These are phyloP conservation scores for Globisporangium canariense DNA, from an alignment of 352 stramenopile species.

Conservation along the genomic window DNA sequence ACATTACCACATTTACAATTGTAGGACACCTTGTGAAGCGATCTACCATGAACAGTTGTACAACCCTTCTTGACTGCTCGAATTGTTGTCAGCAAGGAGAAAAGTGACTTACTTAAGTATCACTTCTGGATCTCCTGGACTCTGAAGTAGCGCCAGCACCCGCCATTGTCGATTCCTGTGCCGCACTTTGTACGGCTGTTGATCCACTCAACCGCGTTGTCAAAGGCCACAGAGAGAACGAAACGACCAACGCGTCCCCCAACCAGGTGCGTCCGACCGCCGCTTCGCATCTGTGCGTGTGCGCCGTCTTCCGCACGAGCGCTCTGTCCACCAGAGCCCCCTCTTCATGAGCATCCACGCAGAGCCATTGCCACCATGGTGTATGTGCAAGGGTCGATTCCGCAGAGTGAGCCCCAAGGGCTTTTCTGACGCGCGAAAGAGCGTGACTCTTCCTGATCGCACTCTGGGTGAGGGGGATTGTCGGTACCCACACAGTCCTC, in stretches of 20 bases:
- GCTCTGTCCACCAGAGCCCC: not conserved
- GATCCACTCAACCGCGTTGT: constrained; percentile 20
- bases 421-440: constrained; percentile 11
- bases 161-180: constrained; percentile 6
- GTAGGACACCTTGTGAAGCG: not conserved
- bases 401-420: not conserved
- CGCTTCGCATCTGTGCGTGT: not conserved
- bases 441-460: constrained; percentile 11
- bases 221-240: constrained; percentile 20
- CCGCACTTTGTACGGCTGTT: constrained; percentile 14
- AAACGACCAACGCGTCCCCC: constrained; percentile 12
- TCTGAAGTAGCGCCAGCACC: constrained; percentile 4
- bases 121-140: not conserved
- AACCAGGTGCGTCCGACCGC: constrained; percentile 15
- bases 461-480: too few species aligned
- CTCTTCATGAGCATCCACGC: not conserved
- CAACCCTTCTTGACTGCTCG: not conserved
- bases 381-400: not conserved
- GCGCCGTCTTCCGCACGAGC: not conserved
- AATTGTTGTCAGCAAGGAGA: not conserved
- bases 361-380: not conserved
- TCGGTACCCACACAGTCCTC: too few species aligned
- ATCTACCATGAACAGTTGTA: not conserved
- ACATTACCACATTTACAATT: not conserved
- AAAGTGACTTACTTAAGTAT: not conserved